Evolutionary conservation across 2,329 filamentous ascomycete species (phyloP).

Genomic region (Hymenoscyphus occultus): DNA sequence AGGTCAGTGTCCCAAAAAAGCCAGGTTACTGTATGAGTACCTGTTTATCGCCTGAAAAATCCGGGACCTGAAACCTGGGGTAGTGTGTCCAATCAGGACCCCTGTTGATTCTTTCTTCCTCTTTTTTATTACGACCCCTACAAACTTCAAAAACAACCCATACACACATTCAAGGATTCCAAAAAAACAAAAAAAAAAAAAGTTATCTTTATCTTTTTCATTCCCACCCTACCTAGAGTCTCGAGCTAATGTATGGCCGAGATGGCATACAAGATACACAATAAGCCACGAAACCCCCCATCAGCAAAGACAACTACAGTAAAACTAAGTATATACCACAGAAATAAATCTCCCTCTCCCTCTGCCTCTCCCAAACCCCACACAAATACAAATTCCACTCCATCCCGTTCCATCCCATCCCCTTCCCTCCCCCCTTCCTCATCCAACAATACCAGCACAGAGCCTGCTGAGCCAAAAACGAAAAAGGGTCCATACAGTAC

Average conservation of each 20-base stretch:
- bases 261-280: too few species aligned
- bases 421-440: neutral
- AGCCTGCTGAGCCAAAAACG: conserved; percentile 25
- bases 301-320: neutral
- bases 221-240: too few species aligned
- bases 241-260: neutral
- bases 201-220: too few species aligned
- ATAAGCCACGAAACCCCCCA: neutral
- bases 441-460: conserved; percentile 24
- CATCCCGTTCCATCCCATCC: neutral
- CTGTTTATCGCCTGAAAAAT: too few species aligned
- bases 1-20: conserved; percentile 3
- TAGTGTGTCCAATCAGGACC: neutral
- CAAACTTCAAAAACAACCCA: too few species aligned
- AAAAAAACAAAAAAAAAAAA: too few species aligned
- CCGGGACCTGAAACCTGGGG: conserved; percentile 4
- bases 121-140: too few species aligned
- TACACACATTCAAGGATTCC: conserved; percentile 6
- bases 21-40: conserved; percentile 9
- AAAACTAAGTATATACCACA: neutral
- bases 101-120: too few species aligned
- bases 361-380: too few species aligned
- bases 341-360: neutral
- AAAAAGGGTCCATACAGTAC: conserved; percentile 1
- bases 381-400: neutral